Conservation (phyloP, 495 filamentous ascomycete genomes). For the Podospora tetraspora region DNA sequence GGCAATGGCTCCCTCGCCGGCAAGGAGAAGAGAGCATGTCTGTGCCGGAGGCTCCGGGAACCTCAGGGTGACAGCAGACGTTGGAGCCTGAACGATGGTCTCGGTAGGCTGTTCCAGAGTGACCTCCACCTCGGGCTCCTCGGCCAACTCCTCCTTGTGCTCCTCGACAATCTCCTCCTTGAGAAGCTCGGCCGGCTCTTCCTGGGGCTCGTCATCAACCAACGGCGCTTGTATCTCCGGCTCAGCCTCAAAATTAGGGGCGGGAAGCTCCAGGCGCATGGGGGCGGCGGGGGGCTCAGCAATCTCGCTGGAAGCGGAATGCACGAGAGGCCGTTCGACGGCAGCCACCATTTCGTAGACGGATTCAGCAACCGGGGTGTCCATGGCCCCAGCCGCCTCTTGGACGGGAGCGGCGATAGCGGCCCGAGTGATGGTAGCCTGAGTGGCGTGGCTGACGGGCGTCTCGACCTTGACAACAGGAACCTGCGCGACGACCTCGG, state of each 20-base stretch:
- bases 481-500: constrained; percentile 1
- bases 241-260: background rate
- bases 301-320: background rate
- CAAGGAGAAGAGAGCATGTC: background rate
- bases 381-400: background rate
- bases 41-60: background rate
- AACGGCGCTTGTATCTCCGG: background rate
- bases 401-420: background rate
- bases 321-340: background rate
- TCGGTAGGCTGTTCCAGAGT: background rate
- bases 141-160: background rate
- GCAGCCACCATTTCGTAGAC: background rate
- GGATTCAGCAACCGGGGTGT: background rate
- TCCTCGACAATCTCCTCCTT: background rate
- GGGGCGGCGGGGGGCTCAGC: background rate
- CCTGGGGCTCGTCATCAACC: background rate
- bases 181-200: too few species aligned
- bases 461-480: constrained; percentile 3
- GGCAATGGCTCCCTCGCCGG: too few species aligned
- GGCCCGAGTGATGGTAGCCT: background rate
- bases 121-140: background rate
- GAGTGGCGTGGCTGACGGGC: background rate
- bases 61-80: background rate
- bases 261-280: background rate
- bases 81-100: background rate